Evolutionary conservation across 73 alveolate genomes (phyloP), one percentile per base, ranked within the genome.

Genomic region (Stentor roeselii): DNA sequence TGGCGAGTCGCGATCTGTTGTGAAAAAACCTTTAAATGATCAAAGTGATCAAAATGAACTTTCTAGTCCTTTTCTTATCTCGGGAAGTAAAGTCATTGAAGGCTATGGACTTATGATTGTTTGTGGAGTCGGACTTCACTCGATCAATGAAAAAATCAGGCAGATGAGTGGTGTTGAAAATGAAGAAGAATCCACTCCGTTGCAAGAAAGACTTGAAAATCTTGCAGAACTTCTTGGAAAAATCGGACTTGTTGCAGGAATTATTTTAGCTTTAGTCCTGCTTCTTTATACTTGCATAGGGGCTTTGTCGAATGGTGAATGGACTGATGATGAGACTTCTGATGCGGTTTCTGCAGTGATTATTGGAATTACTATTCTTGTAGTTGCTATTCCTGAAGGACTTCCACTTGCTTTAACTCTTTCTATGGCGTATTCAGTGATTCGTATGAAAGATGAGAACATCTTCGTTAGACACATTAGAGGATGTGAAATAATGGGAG

Each of bases 381-480:
- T 97, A 21, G 99, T 97, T 15, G 98, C 99, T 39, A 98, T 97
- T 41, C 99, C 99, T 11, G 99, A 97, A 92, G 99, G 99, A 14
- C 92, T 97, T n/a, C 99, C 99, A 36, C 90, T 97, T 30, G 99
- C 99, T 36, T 99, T 97, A 34, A 96, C 99, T 14, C 93, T 97
- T 83, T 89, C 97, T 67, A 91, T 97, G 41, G 99, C 99, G 60
- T 97, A 92, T 89, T 92, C 99, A 30, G 97, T 97, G 36, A 89
- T 90, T 78, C 90, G 97, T 87, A 96, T 97, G 98, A 96, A 94
- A 87, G 95, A 95, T 80, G 96, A 93, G 74, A 75, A 96, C 36
- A 97, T 95, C 88, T 90, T 95, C 75, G 99, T 97, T 3, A 89
- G 99, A 61, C 89, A 94, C 82, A 88, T 42, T 1, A 30, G 34